These are phyloP conservation scores for Aspergillus fischeri DNA, from an alignment of 2,329 filamentous ascomycete species.

Conservation along the genomic window DNA sequence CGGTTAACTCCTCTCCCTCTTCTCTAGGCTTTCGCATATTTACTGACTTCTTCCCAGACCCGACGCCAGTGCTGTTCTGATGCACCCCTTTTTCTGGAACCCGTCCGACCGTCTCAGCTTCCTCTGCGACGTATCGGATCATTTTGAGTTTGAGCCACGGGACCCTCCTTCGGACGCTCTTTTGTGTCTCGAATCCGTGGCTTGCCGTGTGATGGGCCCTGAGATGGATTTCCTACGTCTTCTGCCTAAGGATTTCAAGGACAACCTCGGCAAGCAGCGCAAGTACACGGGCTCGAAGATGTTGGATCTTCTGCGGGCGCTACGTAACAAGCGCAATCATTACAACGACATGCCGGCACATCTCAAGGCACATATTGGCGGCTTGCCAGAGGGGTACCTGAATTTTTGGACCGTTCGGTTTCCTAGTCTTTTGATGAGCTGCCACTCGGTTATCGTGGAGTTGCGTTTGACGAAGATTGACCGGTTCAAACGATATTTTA, in stretches of 20 bases:
- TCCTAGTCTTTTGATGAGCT: slow-evolving; percentile 71
- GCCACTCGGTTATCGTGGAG: slow-evolving; percentile 69
- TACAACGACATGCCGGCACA: slow-evolving; percentile 91
- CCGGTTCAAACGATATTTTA: slow-evolving; percentile 43
- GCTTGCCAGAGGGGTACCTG: slow-evolving; percentile 74
- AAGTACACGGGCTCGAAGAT: slow-evolving; percentile 85
- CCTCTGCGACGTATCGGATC: slow-evolving; percentile 93
- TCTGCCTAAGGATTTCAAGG: slow-evolving; percentile 77
- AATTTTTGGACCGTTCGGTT: slow-evolving; percentile 79
- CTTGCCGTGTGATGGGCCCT: slow-evolving; percentile 43
- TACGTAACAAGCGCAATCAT: slow-evolving; percentile 96
- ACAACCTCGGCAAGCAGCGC: slow-evolving; percentile 85
- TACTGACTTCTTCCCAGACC: slow-evolving; percentile 46
- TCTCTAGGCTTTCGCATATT: neutral
- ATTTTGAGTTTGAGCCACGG: slow-evolving; percentile 87
- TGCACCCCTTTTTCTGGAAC: slow-evolving; percentile 96
- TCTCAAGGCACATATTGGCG: slow-evolving; percentile 69
- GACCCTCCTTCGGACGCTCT: slow-evolving; percentile 73
- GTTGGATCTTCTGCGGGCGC: slow-evolving; percentile 78
- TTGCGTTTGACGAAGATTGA: slow-evolving; percentile 51
- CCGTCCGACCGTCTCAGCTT: slow-evolving; percentile 84
- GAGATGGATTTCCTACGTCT: slow-evolving; percentile 72
- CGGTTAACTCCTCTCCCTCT: slow-evolving; percentile 37
- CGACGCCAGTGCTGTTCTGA: slow-evolving; percentile 72
- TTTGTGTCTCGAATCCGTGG: slow-evolving; percentile 51